phyloP scores from a whole-genome alignment of 768 basidiomycete genomes.

The Tephrocybe sp. region DNA sequence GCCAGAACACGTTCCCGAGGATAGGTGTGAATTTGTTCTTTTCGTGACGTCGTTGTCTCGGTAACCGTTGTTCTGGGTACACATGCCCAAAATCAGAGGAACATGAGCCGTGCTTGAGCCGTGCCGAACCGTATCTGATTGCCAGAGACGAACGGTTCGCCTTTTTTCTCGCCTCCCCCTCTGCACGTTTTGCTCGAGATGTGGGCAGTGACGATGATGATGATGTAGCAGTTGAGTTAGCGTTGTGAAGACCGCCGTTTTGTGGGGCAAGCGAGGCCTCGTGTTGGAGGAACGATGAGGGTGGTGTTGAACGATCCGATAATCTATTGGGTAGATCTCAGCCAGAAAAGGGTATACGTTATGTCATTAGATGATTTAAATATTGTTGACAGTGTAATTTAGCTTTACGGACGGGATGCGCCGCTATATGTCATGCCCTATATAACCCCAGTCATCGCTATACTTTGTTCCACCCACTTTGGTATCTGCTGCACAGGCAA shows the following conservation, averaged over 20 bases:
- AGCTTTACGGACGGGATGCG: slow-evolving; percentile 17
- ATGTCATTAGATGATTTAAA: slow-evolving; percentile 18
- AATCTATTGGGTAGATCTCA: slow-evolving; percentile 14
- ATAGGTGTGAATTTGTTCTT: slow-evolving; percentile 2
- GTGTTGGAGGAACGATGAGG: slow-evolving; percentile 1
- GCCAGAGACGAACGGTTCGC: background rate
- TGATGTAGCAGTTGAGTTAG: background rate
- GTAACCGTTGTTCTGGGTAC: slow-evolving; percentile 19
- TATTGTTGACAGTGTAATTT: slow-evolving; percentile 17
- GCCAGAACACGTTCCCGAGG: slow-evolving; percentile 11
- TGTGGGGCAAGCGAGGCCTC: background rate
- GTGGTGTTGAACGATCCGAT: slow-evolving; percentile 10
- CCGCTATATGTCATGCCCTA: slow-evolving; percentile 20
- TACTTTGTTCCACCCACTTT: background rate
- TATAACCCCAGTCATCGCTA: slow-evolving; percentile 15
- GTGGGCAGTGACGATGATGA: background rate
- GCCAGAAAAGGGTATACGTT: slow-evolving; percentile 13
- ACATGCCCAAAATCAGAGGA: slow-evolving; percentile 7
- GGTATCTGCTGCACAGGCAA: background rate
- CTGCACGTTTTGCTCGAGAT: background rate
- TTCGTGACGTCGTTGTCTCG: slow-evolving; percentile 20
- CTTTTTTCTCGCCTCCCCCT: background rate
- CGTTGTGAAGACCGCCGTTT: too few species aligned
- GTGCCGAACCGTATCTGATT: slow-evolving; percentile 6
- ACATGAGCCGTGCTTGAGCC: slow-evolving; percentile 13